A percentile compares a stretch with the other conserved stretches of the same genome.
Conservation (phyloP, 495 filamentous ascomycete species). For the Daldinia caldariorum region DNA sequence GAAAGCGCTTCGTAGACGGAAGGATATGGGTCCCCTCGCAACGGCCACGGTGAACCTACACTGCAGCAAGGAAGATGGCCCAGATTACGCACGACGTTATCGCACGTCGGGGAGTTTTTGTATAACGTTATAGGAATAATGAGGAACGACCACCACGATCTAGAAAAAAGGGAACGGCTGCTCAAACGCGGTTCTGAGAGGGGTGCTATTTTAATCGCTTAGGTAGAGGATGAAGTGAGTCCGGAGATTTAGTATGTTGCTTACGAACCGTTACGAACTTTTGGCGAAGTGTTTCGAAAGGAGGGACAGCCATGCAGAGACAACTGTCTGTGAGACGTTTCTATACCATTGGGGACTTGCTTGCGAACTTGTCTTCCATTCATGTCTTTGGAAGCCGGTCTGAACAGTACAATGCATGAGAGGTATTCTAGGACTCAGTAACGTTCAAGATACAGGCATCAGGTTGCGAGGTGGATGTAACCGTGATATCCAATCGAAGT, state of each 20-base stretch:
- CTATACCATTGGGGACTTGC: constrained; percentile 10
- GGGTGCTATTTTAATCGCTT: constrained; percentile 2
- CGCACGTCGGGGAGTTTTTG: neutral
- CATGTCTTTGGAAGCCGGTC: neutral
- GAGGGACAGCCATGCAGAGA: constrained; percentile 40
- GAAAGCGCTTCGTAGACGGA: constrained; percentile 36
- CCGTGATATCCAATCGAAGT: neutral
- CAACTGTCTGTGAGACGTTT: constrained; percentile 41
- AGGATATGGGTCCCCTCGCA: constrained; percentile 34
- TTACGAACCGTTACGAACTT: constrained; percentile 22
- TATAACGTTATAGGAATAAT: neutral
- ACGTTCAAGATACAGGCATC: constrained; percentile 2
- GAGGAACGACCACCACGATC: neutral
- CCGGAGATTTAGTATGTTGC: constrained; percentile 22
- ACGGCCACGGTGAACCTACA: constrained; percentile 14
- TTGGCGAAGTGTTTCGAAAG: constrained; percentile 34
- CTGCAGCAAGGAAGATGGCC: constrained; percentile 2
- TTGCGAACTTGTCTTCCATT: constrained; percentile 6
- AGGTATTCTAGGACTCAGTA: neutral
- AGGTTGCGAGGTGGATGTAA: neutral
- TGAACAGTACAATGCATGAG: constrained; percentile 2
- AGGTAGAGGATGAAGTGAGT: constrained; percentile 13
- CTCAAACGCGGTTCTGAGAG: constrained; percentile 8
- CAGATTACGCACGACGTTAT: constrained; percentile 10
- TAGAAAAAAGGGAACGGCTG: neutral